Base-by-base conservation (phyloP, 352 stramenopile species). In the Phytophthora pluvialis region DNA sequence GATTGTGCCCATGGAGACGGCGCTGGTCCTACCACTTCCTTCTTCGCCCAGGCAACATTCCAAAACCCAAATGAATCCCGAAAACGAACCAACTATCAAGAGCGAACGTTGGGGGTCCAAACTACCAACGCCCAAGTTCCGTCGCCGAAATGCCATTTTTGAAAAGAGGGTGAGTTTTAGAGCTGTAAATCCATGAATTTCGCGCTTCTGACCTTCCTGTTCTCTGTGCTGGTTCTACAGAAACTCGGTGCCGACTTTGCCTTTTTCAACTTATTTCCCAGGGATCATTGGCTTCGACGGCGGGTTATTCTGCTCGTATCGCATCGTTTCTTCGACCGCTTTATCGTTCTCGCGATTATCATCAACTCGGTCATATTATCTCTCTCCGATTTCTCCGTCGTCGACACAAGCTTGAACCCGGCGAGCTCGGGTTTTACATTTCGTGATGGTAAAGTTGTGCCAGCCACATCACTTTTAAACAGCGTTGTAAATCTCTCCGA, bases 261-360 rank as follows among this genome's bases (percentile, higher is more conserved):
- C 0, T 76, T 88, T n/a, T 80, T 75, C 49, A 64, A 65, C 38
- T 59, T 70, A 54, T 52, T 94, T 12, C 69, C 70, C 2, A 70
- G 78, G 6, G 67, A 84, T 4, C 74, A 91, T 39, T 67, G 58
- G 16, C 6, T 94, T 11, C 82, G 86, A 7, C 60, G 64, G 36
- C 18, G 70, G 5, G 81, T 81, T 26, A 85, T 90, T 15, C 54
- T 38, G 0, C 15, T 95, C 5, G 73, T 77, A 5, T 74, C 66
- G 0, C 84, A 86, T 26, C 70, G 68, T 15, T 78, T 77, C 58
- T 97, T 97, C 51, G 90, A 97, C 36, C 66, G 68, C 3, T 73
- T 98, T 36, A 96, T 97, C 56, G 78, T 97, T 4, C 21, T 79
- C n/a, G 77, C 89, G 9, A 97, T 98, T 55, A 48, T 95, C 26